Evolutionary conservation across 1,284 basidiomycete genomes (phyloP).

Genomic region (Ustilago sp.): DNA sequence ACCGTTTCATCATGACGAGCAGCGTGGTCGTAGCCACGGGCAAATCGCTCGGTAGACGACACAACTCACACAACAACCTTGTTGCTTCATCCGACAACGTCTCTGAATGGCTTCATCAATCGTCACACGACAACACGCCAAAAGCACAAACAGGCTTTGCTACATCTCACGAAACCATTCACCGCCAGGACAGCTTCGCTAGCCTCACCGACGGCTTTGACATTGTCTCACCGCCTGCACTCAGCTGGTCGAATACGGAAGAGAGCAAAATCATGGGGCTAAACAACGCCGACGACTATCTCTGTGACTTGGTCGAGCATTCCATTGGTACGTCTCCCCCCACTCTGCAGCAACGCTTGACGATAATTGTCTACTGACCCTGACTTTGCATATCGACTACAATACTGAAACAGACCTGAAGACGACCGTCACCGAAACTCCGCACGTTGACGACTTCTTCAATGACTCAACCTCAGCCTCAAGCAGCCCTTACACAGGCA

Average conservation of each 20-base stretch:
- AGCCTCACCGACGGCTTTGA: conserved; percentile 49
- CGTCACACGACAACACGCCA: conserved; percentile 32
- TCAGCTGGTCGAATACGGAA: conserved; percentile 27
- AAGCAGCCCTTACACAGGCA: conserved; percentile 34
- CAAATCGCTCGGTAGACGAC: conserved; percentile 47
- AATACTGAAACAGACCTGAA: conserved; percentile 34
- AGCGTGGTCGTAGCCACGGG: conserved; percentile 28
- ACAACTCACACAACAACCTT: conserved; percentile 47
- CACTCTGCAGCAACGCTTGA: not conserved
- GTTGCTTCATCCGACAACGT: conserved; percentile 35
- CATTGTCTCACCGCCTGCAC: conserved; percentile 34
- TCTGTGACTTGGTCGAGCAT: conserved; percentile 30
- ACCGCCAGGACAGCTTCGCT: conserved; percentile 32
- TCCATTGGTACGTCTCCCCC: conserved; percentile 34
- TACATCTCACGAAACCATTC: conserved; percentile 13
- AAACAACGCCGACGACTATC: conserved; percentile 40
- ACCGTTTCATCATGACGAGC: conserved; percentile 29
- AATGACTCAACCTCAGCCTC: conserved; percentile 30
- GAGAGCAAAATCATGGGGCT: conserved; percentile 33
- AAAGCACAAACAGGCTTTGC: conserved; percentile 13
- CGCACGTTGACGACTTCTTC: conserved; percentile 54
- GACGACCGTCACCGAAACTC: conserved; percentile 32
- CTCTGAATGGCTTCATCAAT: conserved; percentile 36
- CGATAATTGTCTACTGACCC: not conserved
- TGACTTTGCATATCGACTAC: not conserved